Percentiles rank a stretch among this genome's conserved stretches.
Evolutionary conservation across 176 grass and related monocot species (phyloP).

Genomic region (Eragrostis nindensis): DNA sequence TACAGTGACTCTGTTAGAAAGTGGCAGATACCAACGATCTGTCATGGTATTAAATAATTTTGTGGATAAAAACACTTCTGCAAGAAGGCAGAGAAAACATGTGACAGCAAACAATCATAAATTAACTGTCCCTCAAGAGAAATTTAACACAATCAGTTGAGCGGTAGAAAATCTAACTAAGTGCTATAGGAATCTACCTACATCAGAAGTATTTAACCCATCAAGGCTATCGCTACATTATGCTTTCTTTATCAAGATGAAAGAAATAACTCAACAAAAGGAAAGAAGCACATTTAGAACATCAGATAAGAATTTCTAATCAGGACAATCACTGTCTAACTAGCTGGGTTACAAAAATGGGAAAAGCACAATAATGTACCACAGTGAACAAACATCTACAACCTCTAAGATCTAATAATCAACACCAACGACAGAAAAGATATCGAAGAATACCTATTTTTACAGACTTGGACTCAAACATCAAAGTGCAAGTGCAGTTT

Average conservation of each 20-base stretch:
- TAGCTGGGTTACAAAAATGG: not conserved
- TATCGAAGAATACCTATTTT: not conserved
- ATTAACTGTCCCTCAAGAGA: not conserved
- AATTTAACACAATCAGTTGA: not conserved
- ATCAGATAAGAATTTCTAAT: too few relatives aligned
- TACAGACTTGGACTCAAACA: not conserved
- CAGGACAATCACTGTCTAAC: not conserved
- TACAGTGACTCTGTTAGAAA: not conserved
- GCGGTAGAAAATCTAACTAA: not conserved
- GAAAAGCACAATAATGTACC: not conserved
- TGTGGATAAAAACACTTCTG: not conserved
- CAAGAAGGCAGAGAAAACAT: not conserved
- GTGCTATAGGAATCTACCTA: not conserved
- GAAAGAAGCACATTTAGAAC: too few relatives aligned
- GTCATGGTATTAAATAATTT: conserved; percentile 14
- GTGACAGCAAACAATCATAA: not conserved
- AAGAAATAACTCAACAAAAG: too few relatives aligned
- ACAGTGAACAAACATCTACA: not conserved
- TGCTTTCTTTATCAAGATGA: too few relatives aligned
- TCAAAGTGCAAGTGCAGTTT: not conserved
- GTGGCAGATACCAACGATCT: not conserved
- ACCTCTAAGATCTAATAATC: not conserved
- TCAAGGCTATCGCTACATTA: too few relatives aligned
- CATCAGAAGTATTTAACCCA: too few relatives aligned
- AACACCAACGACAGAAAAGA: not conserved